Conservation (phyloP, 1,139 yeast species). For the Saccharomyces hybrid region DNA sequence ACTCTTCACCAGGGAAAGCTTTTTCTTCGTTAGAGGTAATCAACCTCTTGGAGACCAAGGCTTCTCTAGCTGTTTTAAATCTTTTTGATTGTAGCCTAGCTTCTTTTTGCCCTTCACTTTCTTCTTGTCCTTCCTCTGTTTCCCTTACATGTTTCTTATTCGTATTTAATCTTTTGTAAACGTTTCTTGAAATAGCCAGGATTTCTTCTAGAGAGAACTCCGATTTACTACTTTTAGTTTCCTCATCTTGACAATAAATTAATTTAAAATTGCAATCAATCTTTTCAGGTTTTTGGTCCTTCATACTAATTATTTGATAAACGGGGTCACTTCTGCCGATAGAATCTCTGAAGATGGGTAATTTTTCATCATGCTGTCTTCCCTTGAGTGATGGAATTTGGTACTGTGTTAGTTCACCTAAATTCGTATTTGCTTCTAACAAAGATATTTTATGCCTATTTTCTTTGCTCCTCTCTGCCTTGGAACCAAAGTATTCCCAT, state of each 20-base stretch:
- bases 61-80: not conserved
- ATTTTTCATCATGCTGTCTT: conserved; percentile 29
- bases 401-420: conserved; percentile 17
- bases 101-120: not conserved
- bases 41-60: not conserved
- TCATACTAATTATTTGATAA: conserved; percentile 42
- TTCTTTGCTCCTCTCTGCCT: conserved; percentile 54
- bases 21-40: not conserved
- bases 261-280: conserved; percentile 56
- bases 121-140: not conserved
- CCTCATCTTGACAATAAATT: conserved; percentile 43
- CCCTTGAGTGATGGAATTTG: conserved; percentile 32
- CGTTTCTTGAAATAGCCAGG: conserved; percentile 42
- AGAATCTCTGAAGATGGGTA: conserved; percentile 41
- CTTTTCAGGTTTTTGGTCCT: conserved; percentile 59
- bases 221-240: conserved; percentile 16
- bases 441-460: conserved; percentile 33
- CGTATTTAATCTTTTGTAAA: conserved; percentile 16
- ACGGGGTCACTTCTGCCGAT: conserved; percentile 31
- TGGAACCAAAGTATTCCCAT: conserved; percentile 48
- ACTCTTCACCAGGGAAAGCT: not conserved
- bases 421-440: conserved; percentile 5
- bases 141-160: not conserved
- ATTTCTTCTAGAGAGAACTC: conserved; percentile 59
- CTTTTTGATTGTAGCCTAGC: not conserved